Base-by-base conservation (phyloP, 768 basidiomycete species). In the Albatrellus ellisii region DNA sequence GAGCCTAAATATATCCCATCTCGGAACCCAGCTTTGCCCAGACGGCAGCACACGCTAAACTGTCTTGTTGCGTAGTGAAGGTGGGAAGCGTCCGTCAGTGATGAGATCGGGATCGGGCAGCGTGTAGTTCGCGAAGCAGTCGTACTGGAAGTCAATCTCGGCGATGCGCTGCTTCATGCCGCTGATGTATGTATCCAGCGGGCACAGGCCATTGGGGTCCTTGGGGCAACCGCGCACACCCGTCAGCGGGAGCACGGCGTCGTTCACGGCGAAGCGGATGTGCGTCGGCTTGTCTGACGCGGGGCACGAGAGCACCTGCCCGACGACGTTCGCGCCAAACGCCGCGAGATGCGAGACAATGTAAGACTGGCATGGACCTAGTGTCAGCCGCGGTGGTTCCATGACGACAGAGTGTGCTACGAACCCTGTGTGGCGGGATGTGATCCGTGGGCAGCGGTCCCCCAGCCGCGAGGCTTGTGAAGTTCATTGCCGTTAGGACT, bases 261-360 rank as follows among this genome's bases (percentile, higher is more conserved):
- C 72, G 51, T 74, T 74, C 20, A 70, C 56, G 35, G 70, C 58
- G 54, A 66, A 62, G 14, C 70, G 57, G 44, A 71, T 63, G 41
- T 62, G 53, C 11, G 59, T 55, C 4, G 56, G 49, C 2, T 39
- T 28, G 12, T 48, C 20, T 24, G 44, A 35, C 10, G 52, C 56
- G 25, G 59, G 55, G 50, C 68, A 72, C 9, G 59, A 55, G 27
- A 70, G 52, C 6, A 72, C 60, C 45, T 73, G 70, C 26, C 63
- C 61, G 21, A 68, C 65, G 27, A 72, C 55, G 51, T 70, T 67
- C n/a, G 68, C 56, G 0, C 65, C 66, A 52, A 73, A 72, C 2
- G 70, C 68, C 6, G 61, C 59, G 46, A 69, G 59, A 46, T n/a
- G n/a, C n/a, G n/a, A n/a, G n/a, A n/a, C n/a, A n/a, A n/a, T n/a